A percentile compares a stretch with the other conserved stretches of the same genome.
Conservation (phyloP, 192 early-diverging fungal genomes). For the Backusella sp. region DNA sequence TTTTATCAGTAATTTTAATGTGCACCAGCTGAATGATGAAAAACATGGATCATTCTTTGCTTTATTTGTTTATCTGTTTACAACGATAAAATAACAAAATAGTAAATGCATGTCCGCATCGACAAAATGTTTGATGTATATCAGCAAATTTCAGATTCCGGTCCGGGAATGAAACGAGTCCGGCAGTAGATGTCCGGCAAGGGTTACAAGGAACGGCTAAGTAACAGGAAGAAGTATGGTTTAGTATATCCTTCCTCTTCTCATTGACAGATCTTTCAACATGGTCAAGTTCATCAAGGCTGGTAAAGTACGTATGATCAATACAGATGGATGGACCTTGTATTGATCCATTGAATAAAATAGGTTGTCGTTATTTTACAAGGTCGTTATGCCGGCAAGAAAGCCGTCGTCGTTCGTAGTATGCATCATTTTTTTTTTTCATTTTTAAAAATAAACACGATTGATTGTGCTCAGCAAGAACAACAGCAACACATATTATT, state of each 20-base stretch:
- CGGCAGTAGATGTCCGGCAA: too few species aligned
- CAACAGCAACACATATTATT: background rate
- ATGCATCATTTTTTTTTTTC: conserved; percentile 17
- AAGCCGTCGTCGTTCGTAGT: conserved; percentile 98
- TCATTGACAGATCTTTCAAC: conserved; percentile 19
- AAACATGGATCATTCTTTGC: background rate
- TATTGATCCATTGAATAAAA: conserved; percentile 19
- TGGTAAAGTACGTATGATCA: conserved; percentile 47
- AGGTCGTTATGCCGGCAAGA: conserved; percentile 99
- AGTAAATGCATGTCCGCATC: too few species aligned
- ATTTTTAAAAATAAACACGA: background rate
- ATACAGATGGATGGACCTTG: conserved; percentile 24
- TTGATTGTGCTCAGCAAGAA: background rate
- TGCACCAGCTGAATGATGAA: background rate
- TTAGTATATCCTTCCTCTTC: conserved; percentile 8
- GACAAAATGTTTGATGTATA: too few species aligned
- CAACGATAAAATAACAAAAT: too few species aligned
- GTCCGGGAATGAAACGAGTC: too few species aligned
- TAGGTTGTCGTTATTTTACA: conserved; percentile 98
- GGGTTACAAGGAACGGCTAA: too few species aligned
- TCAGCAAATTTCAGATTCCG: too few species aligned
- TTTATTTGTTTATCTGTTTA: background rate
- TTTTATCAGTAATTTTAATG: background rate
- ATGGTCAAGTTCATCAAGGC: conserved; percentile 61
- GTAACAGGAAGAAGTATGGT: too few species aligned